phyloP scores from a whole-genome alignment of 352 stramenopile genomes.

The Globisporangium nunn region DNA sequence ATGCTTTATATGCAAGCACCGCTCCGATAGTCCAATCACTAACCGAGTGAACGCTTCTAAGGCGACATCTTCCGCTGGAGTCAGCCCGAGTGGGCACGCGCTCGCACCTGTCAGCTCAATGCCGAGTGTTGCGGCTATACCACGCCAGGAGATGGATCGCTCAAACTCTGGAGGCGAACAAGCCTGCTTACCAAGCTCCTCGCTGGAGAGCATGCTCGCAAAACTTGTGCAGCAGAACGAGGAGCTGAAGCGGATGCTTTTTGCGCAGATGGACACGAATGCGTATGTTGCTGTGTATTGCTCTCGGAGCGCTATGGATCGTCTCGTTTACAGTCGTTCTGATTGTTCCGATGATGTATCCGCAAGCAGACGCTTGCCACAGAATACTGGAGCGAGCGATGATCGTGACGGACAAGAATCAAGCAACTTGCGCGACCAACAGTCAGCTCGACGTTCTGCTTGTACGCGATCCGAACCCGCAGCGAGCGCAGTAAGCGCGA shows the following conservation, averaged over 20 bases:
- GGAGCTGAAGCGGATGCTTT: slow-evolving; percentile 16
- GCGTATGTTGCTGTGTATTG: slow-evolving; percentile 2
- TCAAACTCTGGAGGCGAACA: neutral
- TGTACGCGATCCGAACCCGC: neutral
- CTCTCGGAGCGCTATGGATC: neutral
- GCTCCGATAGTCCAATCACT: neutral
- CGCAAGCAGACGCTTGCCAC: neutral
- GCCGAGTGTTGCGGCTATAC: neutral
- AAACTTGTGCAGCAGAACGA: slow-evolving; percentile 23
- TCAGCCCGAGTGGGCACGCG: neutral
- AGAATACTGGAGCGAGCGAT: neutral
- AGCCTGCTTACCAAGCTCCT: neutral
- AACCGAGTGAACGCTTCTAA: neutral
- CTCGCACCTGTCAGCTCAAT: no score
- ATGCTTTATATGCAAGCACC: neutral
- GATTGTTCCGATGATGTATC: neutral
- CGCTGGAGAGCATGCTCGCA: slow-evolving; percentile 10
- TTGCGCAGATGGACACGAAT: slow-evolving; percentile 1
- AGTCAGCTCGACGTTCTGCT: neutral
- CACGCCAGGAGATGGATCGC: no score
- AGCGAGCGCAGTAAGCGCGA: neutral
- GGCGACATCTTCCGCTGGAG: neutral
- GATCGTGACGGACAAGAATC: neutral
- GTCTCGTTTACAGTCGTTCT: no score
- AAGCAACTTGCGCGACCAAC: neutral